Evolutionary conservation across 2,329 filamentous ascomycete species (phyloP), one percentile per base, ranked within the genome.

Genomic region (Arthrinium puccinioides): DNA sequence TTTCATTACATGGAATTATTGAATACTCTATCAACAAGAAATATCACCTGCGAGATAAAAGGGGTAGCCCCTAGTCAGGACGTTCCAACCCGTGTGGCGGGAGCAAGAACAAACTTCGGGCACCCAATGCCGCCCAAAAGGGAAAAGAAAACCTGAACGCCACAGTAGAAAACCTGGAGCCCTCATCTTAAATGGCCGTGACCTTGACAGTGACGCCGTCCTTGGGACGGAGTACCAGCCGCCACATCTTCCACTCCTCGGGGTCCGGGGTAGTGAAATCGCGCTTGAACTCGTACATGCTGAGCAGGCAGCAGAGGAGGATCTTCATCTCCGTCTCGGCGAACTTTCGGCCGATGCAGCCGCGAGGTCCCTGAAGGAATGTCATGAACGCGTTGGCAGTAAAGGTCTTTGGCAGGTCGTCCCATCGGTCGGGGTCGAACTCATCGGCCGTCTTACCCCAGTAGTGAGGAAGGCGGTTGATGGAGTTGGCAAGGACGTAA

Each of bases 181-280:
- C n/a, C n/a, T n/a, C 8, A 13, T 9, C 19, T 32, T 40, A 51
- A 14, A 51, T 46, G n/a, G 47, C 47, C 9, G 51, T 58, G 9
- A 59, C 55, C 47, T 58, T 61, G 36, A 67, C 53, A 2, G 51
- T 56, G 11, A 66, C 55, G 19, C 66, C 65, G 42, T 66, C 59
- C 51, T 59, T 62, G 3, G 66, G 66, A 37, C 65, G 51, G 47
- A 69, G 44, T 13, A 68, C 65, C 30, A 69, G 33, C 24, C 64
- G 55, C 66, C 66, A 69, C 65, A 68, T 68, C 55, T 69, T 69
- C 56, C 62, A 59, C 11, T 57, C 53, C 50, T 68, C 66, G 8
- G 65, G 66, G 44, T 69, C 59, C 4, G 54, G 50, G 6, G 59
- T 53, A 20, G 43, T 46, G 21, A 47, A 41, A 40, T 68, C 62